These are phyloP conservation scores for Colletotrichum sojae DNA, from an alignment of 2,329 filamentous ascomycete species.

Conservation along the genomic window DNA sequence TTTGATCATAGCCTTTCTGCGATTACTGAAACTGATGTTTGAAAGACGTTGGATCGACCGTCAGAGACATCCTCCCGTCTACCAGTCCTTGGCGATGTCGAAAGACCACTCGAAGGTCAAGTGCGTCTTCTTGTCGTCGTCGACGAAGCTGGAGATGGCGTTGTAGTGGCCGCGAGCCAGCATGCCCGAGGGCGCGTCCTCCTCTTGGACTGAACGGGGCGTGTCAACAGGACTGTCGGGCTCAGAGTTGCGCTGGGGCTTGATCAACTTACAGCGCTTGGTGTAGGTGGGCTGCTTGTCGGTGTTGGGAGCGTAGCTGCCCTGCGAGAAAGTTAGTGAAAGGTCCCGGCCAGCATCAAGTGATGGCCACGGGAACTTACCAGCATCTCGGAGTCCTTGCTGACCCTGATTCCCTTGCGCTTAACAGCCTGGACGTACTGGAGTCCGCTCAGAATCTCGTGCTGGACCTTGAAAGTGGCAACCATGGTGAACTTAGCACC, in stretches of 20 bases:
- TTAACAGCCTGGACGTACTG: constrained; percentile 97
- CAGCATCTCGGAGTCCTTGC: constrained; percentile 99
- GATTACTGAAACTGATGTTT: no score
- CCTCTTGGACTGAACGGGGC: constrained; percentile 79
- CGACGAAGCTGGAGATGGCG: constrained; percentile 89
- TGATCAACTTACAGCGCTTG: constrained; percentile 84
- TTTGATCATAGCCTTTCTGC: no score
- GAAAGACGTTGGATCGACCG: background rate
- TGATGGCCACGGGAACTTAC: constrained; percentile 65
- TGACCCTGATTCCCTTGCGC: constrained; percentile 86
- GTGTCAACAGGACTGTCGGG: constrained; percentile 15
- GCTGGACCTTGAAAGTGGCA: constrained; percentile 94
- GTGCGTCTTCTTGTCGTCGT: constrained; percentile 94
- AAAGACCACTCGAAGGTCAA: constrained; percentile 97
- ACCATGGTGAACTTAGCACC: constrained; percentile 95
- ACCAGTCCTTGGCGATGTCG: constrained; percentile 98
- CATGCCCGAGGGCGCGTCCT: constrained; percentile 94
- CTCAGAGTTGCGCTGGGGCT: background rate
- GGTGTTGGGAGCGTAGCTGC: constrained; percentile 94
- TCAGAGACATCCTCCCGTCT: constrained; percentile 47
- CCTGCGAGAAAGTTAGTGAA: constrained; percentile 64
- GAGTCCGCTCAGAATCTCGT: constrained; percentile 93
- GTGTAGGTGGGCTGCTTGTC: constrained; percentile 87
- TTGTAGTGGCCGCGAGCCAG: constrained; percentile 91
- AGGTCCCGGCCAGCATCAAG: constrained; percentile 29